Evolutionary conservation across 352 stramenopile genomes (phyloP).

Genomic region (Phytophthora kernoviae): DNA sequence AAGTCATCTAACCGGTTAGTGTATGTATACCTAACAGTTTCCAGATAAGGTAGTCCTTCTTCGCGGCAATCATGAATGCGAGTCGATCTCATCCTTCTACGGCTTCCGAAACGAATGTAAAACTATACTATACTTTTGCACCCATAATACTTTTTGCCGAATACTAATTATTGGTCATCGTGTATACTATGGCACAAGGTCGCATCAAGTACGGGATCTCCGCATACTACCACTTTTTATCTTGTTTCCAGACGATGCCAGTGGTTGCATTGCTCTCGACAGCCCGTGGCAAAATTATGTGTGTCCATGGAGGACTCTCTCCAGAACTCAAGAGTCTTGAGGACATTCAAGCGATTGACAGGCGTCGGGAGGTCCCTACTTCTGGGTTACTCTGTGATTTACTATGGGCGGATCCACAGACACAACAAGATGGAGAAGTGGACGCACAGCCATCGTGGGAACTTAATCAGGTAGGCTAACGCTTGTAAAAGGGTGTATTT

Average conservation of each 20-base stretch:
- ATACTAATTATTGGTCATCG: too few relatives aligned
- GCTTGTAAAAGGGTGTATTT: neutral
- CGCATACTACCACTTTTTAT: constrained; percentile 82
- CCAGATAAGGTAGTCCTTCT: constrained; percentile 66
- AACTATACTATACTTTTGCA: too few relatives aligned
- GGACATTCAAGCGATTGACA: constrained; percentile 65
- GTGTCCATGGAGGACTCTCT: constrained; percentile 75
- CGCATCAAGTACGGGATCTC: constrained; percentile 82
- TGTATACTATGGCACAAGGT: constrained; percentile 26
- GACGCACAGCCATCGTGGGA: constrained; percentile 23
- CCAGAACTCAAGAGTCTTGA: constrained; percentile 52
- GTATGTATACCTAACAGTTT: constrained; percentile 37
- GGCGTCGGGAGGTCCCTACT: constrained; percentile 65
- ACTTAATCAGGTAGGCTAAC: constrained; percentile 23
- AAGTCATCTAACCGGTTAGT: constrained; percentile 6
- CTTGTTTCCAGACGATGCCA: constrained; percentile 78
- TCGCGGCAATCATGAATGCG: constrained; percentile 84
- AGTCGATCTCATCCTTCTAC: constrained; percentile 88
- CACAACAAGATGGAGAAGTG: constrained; percentile 9
- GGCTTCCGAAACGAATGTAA: constrained; percentile 83
- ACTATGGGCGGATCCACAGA: constrained; percentile 70
- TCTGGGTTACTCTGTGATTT: constrained; percentile 73
- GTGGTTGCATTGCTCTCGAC: constrained; percentile 62
- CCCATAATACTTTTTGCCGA: constrained; percentile 10
- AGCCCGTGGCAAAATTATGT: constrained; percentile 56